Evolutionary conservation across 2,329 filamentous ascomycete species (phyloP), one percentile per base, ranked within the genome.

Genomic region (Colletotrichum echinochloae): DNA sequence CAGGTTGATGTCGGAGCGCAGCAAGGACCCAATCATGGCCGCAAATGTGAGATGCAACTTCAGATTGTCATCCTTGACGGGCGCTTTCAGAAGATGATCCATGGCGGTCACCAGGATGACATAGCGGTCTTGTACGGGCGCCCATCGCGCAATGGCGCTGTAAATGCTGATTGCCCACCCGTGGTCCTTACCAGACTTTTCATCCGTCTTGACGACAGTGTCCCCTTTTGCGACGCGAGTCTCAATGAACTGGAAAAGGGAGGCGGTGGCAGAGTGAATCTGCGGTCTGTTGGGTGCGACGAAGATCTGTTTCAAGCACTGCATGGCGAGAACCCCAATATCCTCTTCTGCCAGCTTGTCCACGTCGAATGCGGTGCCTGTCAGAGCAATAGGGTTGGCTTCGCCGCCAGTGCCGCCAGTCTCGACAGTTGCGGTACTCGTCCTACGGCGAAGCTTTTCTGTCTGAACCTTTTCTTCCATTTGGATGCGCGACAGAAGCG

Each of bases 81-180:
- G 89, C 54, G 88, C 90, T 66, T 88, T 87, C 5, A 93, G 84
- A 60, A 98, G 83, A 4, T 88, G 88, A 75, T 98, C 95, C 82
- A 97, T 90, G 3, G 92, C 87, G 1, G 93, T 92, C 55, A 97
- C 88, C 56, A 98, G 85, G 66, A 98, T 96, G 48, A 95, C 90
- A 82, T 97, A 98, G 64, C 96, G 92, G 77, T 97, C 94, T 79
- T 98, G 95, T 1, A 98, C 95, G 0, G 96, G 94, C 0, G 94
- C 92, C 94, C 95, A 98, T 69, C 90, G 89, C 20, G 94, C 91
- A 63, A 95, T 87, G 72, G 95, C 87, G 76, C 92, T 89, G 78
- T 97, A 94, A 60, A 98, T 86, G 67, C 90, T 91, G 33, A 94
- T 92, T 1, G 94, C 91, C 95, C 95, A 98, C 60, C 89, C 92